phyloP scores from a whole-genome alignment of 208 protist species.

The Borovskyia barvae region DNA sequence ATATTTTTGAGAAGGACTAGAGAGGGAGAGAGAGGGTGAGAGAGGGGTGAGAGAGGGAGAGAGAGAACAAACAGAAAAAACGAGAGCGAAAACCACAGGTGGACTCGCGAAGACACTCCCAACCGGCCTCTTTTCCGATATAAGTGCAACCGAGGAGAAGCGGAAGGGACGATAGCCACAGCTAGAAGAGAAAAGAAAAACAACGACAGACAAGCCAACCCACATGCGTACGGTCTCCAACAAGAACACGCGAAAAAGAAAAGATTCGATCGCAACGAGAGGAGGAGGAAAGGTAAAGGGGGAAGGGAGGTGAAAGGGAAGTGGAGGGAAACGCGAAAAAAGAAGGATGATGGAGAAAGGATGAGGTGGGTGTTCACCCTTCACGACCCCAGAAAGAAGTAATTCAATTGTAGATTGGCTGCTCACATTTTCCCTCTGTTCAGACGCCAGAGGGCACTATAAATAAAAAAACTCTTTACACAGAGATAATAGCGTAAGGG shows the following conservation, averaged over 20 bases:
- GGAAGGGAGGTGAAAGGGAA: not conserved
- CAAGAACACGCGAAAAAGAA: not conserved
- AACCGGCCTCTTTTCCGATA: not conserved
- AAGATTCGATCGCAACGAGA: not conserved
- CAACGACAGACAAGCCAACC: not conserved
- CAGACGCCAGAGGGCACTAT: no score
- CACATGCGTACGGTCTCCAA: not conserved
- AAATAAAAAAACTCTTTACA: no score
- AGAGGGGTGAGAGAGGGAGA: conserved; percentile 2
- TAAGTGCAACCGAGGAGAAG: not conserved
- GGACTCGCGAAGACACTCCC: not conserved
- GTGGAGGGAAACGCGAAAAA: not conserved
- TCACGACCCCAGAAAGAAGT: no score
- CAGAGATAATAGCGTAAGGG: no score
- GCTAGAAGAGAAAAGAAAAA: not conserved
- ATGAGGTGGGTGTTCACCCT: no score
- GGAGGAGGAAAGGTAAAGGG: not conserved
- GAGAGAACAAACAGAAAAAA: conserved; percentile 9
- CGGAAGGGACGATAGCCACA: not conserved
- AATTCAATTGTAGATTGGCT: no score
- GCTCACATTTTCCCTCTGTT: no score
- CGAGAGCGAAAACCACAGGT: conserved; percentile 8
- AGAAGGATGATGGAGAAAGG: no score
- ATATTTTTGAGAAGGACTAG: no score
- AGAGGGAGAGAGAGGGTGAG: no score